Evolutionary conservation across 768 basidiomycete genomes (phyloP).

Genomic region (Leccinum disarticulatum): DNA sequence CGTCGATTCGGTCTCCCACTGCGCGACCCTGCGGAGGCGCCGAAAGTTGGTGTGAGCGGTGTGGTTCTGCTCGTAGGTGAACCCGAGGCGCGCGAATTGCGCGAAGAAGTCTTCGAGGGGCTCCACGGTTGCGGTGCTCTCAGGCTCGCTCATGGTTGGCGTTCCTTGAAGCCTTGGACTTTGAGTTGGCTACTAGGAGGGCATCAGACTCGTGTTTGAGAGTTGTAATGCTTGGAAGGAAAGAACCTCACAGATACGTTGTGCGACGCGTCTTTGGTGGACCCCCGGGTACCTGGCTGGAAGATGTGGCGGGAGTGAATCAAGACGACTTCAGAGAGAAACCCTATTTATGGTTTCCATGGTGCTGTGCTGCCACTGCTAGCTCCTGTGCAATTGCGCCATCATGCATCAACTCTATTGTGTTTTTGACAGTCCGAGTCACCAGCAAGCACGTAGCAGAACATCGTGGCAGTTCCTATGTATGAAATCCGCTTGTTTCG

Average conservation of each 20-base stretch:
- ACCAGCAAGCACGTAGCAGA: not conserved
- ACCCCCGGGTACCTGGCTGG: not conserved
- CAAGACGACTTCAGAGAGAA: not conserved
- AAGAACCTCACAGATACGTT: not conserved
- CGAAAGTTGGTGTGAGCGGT: slow-evolving; percentile 25
- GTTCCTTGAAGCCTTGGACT: not conserved
- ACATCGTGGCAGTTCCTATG: not conserved
- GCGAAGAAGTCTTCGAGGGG: slow-evolving; percentile 29
- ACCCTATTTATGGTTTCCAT: not conserved
- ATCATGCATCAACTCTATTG: not conserved
- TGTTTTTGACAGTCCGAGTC: not conserved
- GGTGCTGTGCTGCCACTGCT: not conserved
- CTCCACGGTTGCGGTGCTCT: slow-evolving; percentile 2
- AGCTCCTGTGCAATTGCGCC: not conserved
- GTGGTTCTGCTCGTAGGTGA: slow-evolving; percentile 10
- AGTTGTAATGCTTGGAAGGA: not conserved
- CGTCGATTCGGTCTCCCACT: not conserved
- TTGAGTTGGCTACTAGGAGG: not conserved
- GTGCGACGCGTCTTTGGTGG: not conserved
- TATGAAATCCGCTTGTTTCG: not conserved
- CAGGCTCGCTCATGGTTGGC: not conserved
- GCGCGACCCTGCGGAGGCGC: slow-evolving; percentile 6
- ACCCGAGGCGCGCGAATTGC: slow-evolving; percentile 15
- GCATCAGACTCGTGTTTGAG: not conserved
- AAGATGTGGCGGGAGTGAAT: not conserved